A percentile compares a stretch with the other conserved stretches of the same genome.
phyloP scores from a whole-genome alignment of 306 rosid genomes.

The Gastrolobium villosum region DNA sequence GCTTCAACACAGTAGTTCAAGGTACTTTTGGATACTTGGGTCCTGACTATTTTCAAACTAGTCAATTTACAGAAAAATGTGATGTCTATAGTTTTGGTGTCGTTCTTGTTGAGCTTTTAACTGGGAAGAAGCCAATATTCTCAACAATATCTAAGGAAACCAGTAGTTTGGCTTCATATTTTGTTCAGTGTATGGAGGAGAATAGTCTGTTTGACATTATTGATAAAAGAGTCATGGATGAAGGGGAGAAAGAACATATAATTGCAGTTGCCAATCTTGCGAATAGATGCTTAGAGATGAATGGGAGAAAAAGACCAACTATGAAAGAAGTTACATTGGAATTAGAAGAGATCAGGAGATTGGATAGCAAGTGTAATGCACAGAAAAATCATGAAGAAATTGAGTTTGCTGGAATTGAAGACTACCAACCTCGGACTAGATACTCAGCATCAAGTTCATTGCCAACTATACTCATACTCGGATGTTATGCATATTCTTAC shows the following conservation, averaged over 20 bases:
- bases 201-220: constrained; percentile 47
- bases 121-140: constrained; percentile 33
- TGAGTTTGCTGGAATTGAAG: background rate
- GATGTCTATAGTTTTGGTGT: background rate
- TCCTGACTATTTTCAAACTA: no score
- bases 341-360: constrained; percentile 45
- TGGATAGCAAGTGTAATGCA: background rate
- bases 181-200: constrained; percentile 33
- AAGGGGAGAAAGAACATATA: constrained; percentile 35
- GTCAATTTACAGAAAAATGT: no score
- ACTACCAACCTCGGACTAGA: background rate
- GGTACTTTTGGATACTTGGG: no score
- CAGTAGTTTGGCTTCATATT: constrained; percentile 44
- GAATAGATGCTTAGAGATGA: constrained; percentile 47
- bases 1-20: background rate
- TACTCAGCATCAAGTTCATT: background rate
- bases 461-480: constrained; percentile 1
- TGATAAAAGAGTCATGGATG: constrained; percentile 42
- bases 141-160: constrained; percentile 14
- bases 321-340: constrained; percentile 56
- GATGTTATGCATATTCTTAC: constrained; percentile 3
- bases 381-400: constrained; percentile 36
- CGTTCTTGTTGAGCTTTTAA: constrained; percentile 46
- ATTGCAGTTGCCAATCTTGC: constrained; percentile 48
- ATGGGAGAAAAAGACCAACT: constrained; percentile 52